Evolutionary conservation across 495 filamentous ascomycete species (phyloP).

Genomic region (Hypoxylon lienhwacheense): DNA sequence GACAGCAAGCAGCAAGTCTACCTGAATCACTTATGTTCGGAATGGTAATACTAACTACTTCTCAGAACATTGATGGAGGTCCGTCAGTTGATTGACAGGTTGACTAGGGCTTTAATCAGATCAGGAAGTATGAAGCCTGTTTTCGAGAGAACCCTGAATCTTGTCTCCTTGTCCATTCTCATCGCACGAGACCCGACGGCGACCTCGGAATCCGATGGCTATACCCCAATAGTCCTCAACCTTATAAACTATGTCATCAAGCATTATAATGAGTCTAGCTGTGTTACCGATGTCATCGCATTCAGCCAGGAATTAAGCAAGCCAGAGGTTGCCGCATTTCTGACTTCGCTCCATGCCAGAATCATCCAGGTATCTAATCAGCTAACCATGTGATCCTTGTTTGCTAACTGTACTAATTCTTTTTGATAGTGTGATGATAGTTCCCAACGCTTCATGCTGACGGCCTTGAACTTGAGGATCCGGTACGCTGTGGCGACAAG

Average conservation of each 20-base stretch:
- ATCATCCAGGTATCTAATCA: slow-evolving; percentile 9
- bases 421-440: slow-evolving; percentile 1
- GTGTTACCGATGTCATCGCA: slow-evolving; percentile 35
- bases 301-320: slow-evolving; percentile 29
- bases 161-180: slow-evolving; percentile 2
- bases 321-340: slow-evolving; percentile 1
- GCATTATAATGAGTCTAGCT: slow-evolving; percentile 39
- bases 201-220: background rate
- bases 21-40: background rate
- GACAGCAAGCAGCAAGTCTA: slow-evolving; percentile 39
- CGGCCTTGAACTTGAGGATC: slow-evolving; percentile 14
- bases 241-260: slow-evolving; percentile 40
- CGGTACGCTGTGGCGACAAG: slow-evolving; percentile 20
- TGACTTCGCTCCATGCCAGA: background rate
- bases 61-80: slow-evolving; percentile 40
- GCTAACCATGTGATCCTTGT: background rate
- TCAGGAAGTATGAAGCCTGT: slow-evolving; percentile 12
- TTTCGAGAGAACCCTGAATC: slow-evolving; percentile 1
- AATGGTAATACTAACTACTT: slow-evolving; percentile 2
- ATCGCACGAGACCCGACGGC: background rate
- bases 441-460: slow-evolving; percentile 5
- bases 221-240: slow-evolving; percentile 31
- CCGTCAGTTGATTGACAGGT: slow-evolving; percentile 5
- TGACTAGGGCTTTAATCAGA: slow-evolving; percentile 7
- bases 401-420: slow-evolving; percentile 1